A percentile compares a stretch with the other conserved stretches of the same genome.
Evolutionary conservation across 495 filamentous ascomycete species (phyloP).

Genomic region (Cairneyella variabilis): DNA sequence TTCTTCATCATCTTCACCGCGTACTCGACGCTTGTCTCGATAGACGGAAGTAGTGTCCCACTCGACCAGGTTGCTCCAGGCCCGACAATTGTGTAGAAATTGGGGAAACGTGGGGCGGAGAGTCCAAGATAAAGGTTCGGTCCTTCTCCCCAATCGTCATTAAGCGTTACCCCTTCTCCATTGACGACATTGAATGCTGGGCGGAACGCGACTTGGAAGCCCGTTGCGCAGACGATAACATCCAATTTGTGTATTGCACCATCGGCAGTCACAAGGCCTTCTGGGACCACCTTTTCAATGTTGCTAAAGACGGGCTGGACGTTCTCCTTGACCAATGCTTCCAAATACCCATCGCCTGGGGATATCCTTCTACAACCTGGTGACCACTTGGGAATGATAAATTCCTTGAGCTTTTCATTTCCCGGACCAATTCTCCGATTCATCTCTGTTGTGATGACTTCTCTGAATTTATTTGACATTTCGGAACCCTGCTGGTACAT

Average conservation of each 20-base stretch:
- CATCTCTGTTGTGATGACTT: slow-evolving; percentile 5
- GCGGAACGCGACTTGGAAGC: slow-evolving; percentile 55
- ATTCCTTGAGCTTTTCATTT: slow-evolving; percentile 9
- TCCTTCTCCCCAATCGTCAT: slow-evolving; percentile 45
- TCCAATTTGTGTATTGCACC: slow-evolving; percentile 48
- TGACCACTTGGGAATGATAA: slow-evolving; percentile 2
- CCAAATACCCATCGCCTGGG: slow-evolving; percentile 66
- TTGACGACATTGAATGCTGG: slow-evolving; percentile 55
- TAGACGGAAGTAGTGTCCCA: slow-evolving; percentile 30
- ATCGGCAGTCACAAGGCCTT: slow-evolving; percentile 52
- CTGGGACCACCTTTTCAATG: slow-evolving; percentile 55
- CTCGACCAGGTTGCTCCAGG: slow-evolving; percentile 29
- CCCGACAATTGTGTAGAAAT: slow-evolving; percentile 35
- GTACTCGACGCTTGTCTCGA: slow-evolving; percentile 31
- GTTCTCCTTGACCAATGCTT: slow-evolving; percentile 58
- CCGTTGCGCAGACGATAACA: slow-evolving; percentile 65
- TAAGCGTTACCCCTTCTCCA: slow-evolving; percentile 45
- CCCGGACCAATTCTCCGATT: slow-evolving; percentile 5
- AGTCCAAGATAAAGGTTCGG: slow-evolving; percentile 62
- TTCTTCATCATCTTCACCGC: slow-evolving; percentile 31
- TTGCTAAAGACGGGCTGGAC: slow-evolving; percentile 49
- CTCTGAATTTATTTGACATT: slow-evolving; percentile 42
- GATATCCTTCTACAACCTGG: slow-evolving; percentile 62
- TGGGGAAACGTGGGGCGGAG: slow-evolving; percentile 59
- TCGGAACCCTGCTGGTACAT: slow-evolving; percentile 50